Conservation (phyloP, 768 basidiomycete genomes). For the Kwoniella mangroviensis region DNA sequence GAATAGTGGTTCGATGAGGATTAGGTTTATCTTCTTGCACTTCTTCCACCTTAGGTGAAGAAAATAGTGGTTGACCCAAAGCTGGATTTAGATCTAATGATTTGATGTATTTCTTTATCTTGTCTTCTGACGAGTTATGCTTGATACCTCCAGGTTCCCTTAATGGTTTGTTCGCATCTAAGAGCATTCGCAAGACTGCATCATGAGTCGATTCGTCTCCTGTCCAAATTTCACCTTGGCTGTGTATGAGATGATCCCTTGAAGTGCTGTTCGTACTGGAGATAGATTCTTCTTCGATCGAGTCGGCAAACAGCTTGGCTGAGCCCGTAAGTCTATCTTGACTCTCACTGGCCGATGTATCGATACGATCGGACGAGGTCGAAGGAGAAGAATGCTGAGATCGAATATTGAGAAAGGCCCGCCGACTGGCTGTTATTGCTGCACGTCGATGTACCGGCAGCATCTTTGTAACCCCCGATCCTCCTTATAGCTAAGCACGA, state of each 20-base stretch:
- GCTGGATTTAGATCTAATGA: constrained; percentile 60
- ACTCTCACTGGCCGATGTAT: background rate
- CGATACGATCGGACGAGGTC: background rate
- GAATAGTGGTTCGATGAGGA: constrained; percentile 47
- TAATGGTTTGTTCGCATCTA: constrained; percentile 73
- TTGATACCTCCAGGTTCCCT: constrained; percentile 60
- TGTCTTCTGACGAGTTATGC: constrained; percentile 40
- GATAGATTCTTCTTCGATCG: constrained; percentile 58
- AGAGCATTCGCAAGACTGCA: constrained; percentile 78
- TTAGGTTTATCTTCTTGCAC: constrained; percentile 15
- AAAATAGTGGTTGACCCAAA: constrained; percentile 41
- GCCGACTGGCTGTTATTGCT: background rate
- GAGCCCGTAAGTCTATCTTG: constrained; percentile 34
- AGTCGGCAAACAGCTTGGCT: constrained; percentile 71
- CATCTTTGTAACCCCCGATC: background rate
- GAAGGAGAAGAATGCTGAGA: background rate
- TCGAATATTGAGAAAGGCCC: background rate
- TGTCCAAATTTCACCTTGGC: constrained; percentile 71
- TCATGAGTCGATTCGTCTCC: constrained; percentile 75
- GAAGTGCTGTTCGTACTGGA: constrained; percentile 25
- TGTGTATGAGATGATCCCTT: constrained; percentile 57
- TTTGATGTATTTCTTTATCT: constrained; percentile 45
- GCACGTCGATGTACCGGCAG: constrained; percentile 1
- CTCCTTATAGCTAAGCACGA: background rate
- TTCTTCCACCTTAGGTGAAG: constrained; percentile 1